A percentile compares a stretch with the other conserved stretches of the same genome.
These are phyloP conservation scores for Fusarium brevicatenulatum DNA, from an alignment of 2,329 filamentous ascomycete species.

Conservation along the genomic window DNA sequence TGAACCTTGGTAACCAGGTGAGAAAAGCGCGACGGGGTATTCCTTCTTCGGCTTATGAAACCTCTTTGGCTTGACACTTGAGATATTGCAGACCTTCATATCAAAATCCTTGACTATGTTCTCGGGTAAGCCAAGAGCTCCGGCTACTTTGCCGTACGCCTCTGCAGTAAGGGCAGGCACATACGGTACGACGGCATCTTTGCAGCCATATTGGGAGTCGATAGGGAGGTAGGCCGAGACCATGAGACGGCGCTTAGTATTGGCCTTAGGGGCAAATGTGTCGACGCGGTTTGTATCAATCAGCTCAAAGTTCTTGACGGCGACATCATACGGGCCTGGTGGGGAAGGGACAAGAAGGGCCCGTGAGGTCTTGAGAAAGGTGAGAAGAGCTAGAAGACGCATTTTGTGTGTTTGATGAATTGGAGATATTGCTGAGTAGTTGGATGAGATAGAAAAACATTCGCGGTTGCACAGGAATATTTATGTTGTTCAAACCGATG, in stretches of 20 bases:
- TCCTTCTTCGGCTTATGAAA: neutral
- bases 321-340: neutral
- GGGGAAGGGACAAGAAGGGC: constrained; percentile 16
- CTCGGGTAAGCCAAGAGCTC: neutral
- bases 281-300: constrained; percentile 12
- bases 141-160: neutral
- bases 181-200: neutral
- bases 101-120: neutral
- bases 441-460: no score
- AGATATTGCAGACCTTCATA: constrained; percentile 28
- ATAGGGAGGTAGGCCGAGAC: constrained; percentile 25
- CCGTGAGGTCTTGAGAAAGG: neutral
- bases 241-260: constrained; percentile 18
- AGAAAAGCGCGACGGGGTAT: constrained; percentile 48
- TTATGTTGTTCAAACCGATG: fast-evolving
- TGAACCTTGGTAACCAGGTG: constrained; percentile 54
- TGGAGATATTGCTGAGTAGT: no score
- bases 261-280: neutral
- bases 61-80: neutral
- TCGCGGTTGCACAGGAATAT: neutral
- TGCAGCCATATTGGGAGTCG: neutral
- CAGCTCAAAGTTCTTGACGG: constrained; percentile 11
- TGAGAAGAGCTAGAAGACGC: neutral
- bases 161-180: neutral
- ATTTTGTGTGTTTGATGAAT: neutral